Evolutionary conservation across 768 basidiomycete genomes (phyloP), one percentile per base, ranked within the genome.

Genomic region (Hericium erinaceus): DNA sequence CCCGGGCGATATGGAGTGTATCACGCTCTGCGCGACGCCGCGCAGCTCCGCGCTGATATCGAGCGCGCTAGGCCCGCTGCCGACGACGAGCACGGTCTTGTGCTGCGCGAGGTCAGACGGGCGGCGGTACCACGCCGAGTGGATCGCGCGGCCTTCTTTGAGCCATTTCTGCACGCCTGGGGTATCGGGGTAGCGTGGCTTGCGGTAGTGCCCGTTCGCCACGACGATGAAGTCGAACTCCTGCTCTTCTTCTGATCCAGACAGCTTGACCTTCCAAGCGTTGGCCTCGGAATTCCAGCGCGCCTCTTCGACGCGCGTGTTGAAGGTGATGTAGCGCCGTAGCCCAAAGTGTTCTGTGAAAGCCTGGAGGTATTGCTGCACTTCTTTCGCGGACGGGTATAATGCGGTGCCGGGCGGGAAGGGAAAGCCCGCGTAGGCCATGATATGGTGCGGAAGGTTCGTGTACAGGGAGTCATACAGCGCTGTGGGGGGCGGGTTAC

Each of bases 381-480:
- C 87, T 6, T 72, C 71, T 0, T 74, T 61, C 2, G 89, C 87
- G 6, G 62, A 64, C 0, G 91, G 90, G 68, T 78, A 93, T 26
- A 91, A 73, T 1, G 83, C 76, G 0, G 89, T 92, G 2, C 79
- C 81, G 0, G 87, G 83, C 0, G 87, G 87, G 64, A 91, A 92
- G 1, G 75, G 65, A 64, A 80, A 83, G 50, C 77, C 77, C 1
- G 77, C 72, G 62, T 76, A 92, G 2, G 79, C 79, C 90, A 93
- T 92, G 52, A 84, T 58, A 1, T 85, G 85, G 61, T 92, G 87
- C 0, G 91, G 87, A 4, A 93, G 67, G 64, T 92, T 92, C 1
- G 90, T 85, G 20, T 84, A 86, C 10, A 93, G 73, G 0, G 85
- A 85, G 64, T 92, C 85, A 64, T 93, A 93, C 10, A 90, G 65